These are phyloP conservation scores for Elongisporangium undulatum DNA, from an alignment of 352 stramenopile species.

Conservation along the genomic window DNA sequence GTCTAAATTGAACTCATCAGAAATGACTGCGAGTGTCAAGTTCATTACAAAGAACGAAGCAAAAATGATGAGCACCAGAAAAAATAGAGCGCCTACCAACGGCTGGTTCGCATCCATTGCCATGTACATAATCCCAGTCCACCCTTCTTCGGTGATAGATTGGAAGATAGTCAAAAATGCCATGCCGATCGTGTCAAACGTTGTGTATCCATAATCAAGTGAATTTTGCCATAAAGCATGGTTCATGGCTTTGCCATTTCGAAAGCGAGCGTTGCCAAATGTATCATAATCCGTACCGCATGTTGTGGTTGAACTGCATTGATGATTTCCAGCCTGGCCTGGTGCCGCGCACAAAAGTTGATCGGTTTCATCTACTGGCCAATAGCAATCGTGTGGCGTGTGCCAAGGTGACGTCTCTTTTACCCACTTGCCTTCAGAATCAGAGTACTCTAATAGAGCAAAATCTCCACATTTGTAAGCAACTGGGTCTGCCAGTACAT, in stretches of 20 bases:
- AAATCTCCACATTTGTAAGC: constrained; percentile 33
- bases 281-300: constrained; percentile 72
- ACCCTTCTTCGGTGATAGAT: constrained; percentile 92
- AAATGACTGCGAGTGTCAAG: constrained; percentile 90
- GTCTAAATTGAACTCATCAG: constrained; percentile 84
- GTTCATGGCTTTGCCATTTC: constrained; percentile 33
- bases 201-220: constrained; percentile 90
- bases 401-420: constrained; percentile 74
- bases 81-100: constrained; percentile 75
- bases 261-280: constrained; percentile 67
- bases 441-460: constrained; percentile 46
- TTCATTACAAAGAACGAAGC: constrained; percentile 94
- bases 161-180: constrained; percentile 94
- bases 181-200: constrained; percentile 90
- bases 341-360: constrained; percentile 57
- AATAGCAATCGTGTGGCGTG: constrained; percentile 84
- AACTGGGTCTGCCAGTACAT: constrained; percentile 30
- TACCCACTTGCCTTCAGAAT: constrained; percentile 27
- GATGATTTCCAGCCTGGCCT: constrained; percentile 42
- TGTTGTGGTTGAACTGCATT: constrained; percentile 26
- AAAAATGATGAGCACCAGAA: constrained; percentile 88
- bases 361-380: constrained; percentile 86
- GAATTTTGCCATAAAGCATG: constrained; percentile 44
- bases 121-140: constrained; percentile 92
- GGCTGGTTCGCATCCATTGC: constrained; percentile 58